Conservation (phyloP, 2,329 filamentous ascomycete species). For the Simplicillium aogashimaense region DNA sequence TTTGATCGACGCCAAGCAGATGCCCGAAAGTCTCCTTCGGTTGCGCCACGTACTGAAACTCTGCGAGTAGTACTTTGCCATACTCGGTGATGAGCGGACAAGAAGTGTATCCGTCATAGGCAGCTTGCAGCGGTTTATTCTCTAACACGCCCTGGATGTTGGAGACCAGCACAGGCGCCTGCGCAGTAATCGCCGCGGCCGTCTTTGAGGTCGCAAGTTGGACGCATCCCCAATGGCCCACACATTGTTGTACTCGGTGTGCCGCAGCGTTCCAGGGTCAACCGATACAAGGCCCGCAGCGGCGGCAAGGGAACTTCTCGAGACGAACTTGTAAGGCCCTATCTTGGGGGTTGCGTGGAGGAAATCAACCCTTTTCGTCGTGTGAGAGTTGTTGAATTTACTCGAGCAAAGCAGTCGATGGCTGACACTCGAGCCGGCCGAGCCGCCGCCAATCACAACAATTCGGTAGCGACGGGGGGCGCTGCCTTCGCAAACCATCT, state of each 20-base stretch:
- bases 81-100: conserved; percentile 46
- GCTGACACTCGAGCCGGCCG: no score
- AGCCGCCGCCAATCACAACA: no score
- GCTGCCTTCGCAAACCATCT: no score
- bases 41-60: conserved; percentile 54
- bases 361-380: conserved; percentile 39
- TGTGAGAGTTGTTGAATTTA: no score
- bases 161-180: conserved; percentile 39
- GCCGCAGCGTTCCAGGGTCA: conserved; percentile 38
- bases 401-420: no score
- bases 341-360: conserved; percentile 50
- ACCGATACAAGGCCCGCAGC: conserved; percentile 49
- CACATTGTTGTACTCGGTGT: conserved; percentile 44
- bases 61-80: conserved; percentile 52
- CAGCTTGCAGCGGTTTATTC: conserved; percentile 29
- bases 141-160: conserved; percentile 35
- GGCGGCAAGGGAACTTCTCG: conserved; percentile 42
- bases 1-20: conserved; percentile 47
- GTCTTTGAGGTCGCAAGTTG: conserved; percentile 48
- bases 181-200: conserved; percentile 39
- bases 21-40: conserved; percentile 53
- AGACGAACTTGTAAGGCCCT: conserved; percentile 43
- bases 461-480: no score
- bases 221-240: conserved; percentile 51
- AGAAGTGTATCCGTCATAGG: conserved; percentile 46